Evolutionary conservation across 805 yeast species (phyloP).

Genomic region (Yarrowia divulgata): DNA sequence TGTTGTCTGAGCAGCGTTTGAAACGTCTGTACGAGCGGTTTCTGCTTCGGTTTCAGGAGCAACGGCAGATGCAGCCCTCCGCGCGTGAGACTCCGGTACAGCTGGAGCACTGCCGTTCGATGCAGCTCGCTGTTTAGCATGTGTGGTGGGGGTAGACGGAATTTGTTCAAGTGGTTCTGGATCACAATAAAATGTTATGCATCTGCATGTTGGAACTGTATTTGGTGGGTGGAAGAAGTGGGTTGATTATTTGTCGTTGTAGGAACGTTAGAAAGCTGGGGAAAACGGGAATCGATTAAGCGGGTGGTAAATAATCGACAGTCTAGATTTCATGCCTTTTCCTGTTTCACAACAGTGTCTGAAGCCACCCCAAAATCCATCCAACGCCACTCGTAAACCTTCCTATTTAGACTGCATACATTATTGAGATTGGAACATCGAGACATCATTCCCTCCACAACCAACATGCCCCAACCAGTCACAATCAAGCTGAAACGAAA

Average conservation of each 20-base stretch:
- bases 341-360: no score
- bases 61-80: not conserved
- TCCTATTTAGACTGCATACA: not conserved
- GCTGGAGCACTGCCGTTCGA: constrained; percentile 1
- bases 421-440: no score
- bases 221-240: not conserved
- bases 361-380: no score
- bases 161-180: not conserved
- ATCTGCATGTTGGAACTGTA: constrained; percentile 7
- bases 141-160: no score
- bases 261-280: not conserved
- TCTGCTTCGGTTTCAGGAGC: not conserved
- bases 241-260: not conserved
- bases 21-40: not conserved
- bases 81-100: constrained; percentile 9
- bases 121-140: constrained; percentile 25
- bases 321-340: no score
- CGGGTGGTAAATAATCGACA: no score
- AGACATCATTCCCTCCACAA: no score
- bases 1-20: not conserved
- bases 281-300: not conserved
- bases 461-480: not conserved
- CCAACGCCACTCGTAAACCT: not conserved
- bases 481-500: constrained; percentile 22
- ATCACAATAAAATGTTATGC: not conserved